A percentile compares a stretch with the other conserved stretches of the same genome.
Conservation (phyloP, 2,329 filamentous ascomycete genomes). For the Monosporascus sp. region DNA sequence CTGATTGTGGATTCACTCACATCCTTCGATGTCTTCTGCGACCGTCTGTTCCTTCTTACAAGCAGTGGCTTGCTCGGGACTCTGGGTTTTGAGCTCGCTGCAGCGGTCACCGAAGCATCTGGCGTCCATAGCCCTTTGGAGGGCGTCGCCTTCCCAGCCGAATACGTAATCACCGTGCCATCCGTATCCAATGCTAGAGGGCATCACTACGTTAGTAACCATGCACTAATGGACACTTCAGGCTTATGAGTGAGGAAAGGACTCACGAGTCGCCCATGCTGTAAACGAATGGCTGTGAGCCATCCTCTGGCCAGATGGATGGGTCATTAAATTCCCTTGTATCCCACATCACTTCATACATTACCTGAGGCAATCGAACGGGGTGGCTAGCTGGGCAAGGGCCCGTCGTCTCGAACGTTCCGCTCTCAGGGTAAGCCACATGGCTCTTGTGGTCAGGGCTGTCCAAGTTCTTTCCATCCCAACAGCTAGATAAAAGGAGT, state of each 20-base stretch:
- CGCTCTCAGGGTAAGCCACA: constrained; percentile 14
- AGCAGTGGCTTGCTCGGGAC: constrained; percentile 14
- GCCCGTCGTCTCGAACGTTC: constrained; percentile 14
- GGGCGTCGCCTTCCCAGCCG: constrained; percentile 28
- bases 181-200: constrained; percentile 20
- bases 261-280: constrained; percentile 14
- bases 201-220: background rate
- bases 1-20: constrained; percentile 3
- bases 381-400: constrained; percentile 16
- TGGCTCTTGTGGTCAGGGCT: constrained; percentile 22
- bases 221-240: background rate
- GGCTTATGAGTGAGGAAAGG: background rate
- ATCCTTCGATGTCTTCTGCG: constrained; percentile 15
- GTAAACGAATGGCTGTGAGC: constrained; percentile 19
- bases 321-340: constrained; percentile 21
- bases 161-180: constrained; percentile 31
- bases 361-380: constrained; percentile 26
- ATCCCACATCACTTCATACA: constrained; percentile 34
- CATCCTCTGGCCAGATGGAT: constrained; percentile 24
- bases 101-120: constrained; percentile 24
- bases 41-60: constrained; percentile 18
- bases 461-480: constrained; percentile 24
- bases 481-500: constrained; percentile 10
- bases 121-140: constrained; percentile 24
- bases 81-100: constrained; percentile 16